Base-by-base conservation (phyloP, 1,139 yeast species). In the Debaryomycetaceae sp. region DNA sequence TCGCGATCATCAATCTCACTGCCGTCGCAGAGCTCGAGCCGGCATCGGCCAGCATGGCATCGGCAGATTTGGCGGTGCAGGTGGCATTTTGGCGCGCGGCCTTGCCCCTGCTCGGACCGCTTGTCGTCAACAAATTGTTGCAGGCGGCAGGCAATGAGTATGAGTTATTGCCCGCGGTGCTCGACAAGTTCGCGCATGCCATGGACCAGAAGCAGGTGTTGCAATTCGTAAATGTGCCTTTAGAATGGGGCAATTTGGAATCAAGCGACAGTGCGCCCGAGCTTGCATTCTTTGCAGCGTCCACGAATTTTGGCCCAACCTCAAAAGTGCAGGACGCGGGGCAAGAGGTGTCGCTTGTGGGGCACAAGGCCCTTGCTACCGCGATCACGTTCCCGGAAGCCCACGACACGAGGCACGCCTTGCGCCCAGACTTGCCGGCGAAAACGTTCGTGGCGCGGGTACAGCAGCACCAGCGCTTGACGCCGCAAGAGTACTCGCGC, bases 341-440 rank as follows among this genome's bases (percentile, higher is more conserved):
- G 16, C 68, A 62, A 30, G 62, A 67, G 23, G 55, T 65, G 8
- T 36, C 35, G 30, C 45, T 52, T 43, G 50, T 63, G 28, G 47
- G 66, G 3, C 57, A 59, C 44, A 52, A 62, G 28, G 83, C 76
- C 25, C 60, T 81, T 33, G 78, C 90, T 20, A 77, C 79, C 58
- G 74, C 72, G 43, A 51, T 87, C 34, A 68, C 81, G 8, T 90
- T 90, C 71, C 68, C 73, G 33, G 97, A 90, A 53, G 90, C 95
- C 5, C 87, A 62, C 45, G 65, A 58, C 13, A 61, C 75, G 30
- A 43, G 58, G 22, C 49, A 62, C 27, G 66, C 65, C 6, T 68
- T 87, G 45, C 79, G 96, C 58, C 98, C 98, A 14, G 97, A 90
- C 44, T 66, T 85, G 39, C 86, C 96, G 15, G 81, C 81, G 31